A percentile compares a stretch with the other conserved stretches of the same genome.
These are phyloP conservation scores for Flammula alnicola DNA, from an alignment of 1,284 basidiomycete genomes.

Conservation along the genomic window DNA sequence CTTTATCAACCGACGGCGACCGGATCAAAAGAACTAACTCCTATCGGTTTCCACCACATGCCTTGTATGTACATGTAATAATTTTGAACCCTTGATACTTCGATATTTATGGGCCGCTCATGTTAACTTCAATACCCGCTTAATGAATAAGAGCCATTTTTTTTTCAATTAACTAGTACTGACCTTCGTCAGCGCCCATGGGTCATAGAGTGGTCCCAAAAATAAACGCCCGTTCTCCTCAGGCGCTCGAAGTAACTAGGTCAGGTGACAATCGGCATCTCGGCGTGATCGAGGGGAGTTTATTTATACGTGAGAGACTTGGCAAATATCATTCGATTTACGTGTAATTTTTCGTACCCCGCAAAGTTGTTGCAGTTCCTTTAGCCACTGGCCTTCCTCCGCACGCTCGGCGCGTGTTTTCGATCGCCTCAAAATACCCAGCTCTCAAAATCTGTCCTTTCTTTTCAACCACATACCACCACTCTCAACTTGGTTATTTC, in stretches of 20 bases:
- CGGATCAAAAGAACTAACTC: not conserved
- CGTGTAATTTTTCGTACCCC: not conserved
- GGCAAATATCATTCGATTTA: not conserved
- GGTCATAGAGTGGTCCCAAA: not conserved
- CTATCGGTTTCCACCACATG: no score
- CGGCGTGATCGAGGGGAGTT: not conserved
- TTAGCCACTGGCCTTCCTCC: not conserved
- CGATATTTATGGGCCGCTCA: no score
- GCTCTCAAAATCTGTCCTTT: not conserved
- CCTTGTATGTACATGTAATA: no score
- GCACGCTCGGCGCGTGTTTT: no score
- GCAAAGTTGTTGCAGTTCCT: not conserved
- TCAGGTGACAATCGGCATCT: no score
- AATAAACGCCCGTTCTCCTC: not conserved
- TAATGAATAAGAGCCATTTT: no score
- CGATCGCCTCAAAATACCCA: no score
- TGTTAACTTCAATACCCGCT: no score
- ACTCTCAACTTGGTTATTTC: not conserved
- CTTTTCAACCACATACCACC: not conserved
- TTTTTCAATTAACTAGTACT: no score
- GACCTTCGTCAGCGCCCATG: no score
- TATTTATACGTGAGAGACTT: conserved; percentile 5
- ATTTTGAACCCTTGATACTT: no score
- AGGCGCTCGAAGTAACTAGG: not conserved
- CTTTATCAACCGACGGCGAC: not conserved